These are phyloP conservation scores for Wickerhamomyces tratensis DNA, from an alignment of 805 yeast species.

Conservation along the genomic window DNA sequence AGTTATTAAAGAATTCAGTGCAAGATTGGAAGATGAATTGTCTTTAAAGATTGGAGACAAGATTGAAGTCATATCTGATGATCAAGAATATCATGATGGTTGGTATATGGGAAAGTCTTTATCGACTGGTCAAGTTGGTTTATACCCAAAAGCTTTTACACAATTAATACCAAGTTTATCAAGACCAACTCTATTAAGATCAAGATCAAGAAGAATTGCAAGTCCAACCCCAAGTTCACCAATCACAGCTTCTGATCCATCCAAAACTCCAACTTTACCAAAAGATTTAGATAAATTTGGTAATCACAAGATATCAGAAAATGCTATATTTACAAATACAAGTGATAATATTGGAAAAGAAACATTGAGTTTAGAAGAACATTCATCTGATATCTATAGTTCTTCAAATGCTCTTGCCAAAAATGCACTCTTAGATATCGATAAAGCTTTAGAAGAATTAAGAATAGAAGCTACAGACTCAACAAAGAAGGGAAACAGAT, in stretches of 20 bases:
- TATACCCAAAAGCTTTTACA: constrained; percentile 88
- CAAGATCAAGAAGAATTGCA: constrained; percentile 47
- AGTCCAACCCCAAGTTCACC: constrained; percentile 19
- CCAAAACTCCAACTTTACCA: background rate
- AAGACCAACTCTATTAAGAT: constrained; percentile 38
- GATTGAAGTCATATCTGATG: constrained; percentile 85
- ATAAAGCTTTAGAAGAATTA: constrained; percentile 60
- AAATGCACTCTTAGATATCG: constrained; percentile 60
- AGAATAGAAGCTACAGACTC: constrained; percentile 21
- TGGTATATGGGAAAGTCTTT: constrained; percentile 92
- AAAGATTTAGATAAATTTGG: background rate
- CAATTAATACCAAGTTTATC: constrained; percentile 32
- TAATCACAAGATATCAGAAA: too few species aligned
- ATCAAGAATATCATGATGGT: constrained; percentile 88
- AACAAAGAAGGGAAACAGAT: background rate
- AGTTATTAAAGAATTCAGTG: constrained; percentile 80
- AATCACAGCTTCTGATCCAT: constrained; percentile 1
- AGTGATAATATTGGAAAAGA: too few species aligned
- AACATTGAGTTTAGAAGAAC: too few species aligned
- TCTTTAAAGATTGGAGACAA: constrained; percentile 74
- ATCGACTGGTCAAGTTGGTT: constrained; percentile 64
- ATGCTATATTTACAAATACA: too few species aligned
- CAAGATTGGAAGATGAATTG: constrained; percentile 86
- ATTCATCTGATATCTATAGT: too few species aligned
- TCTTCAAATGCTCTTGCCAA: too few species aligned